phyloP scores from a whole-genome alignment of 2,329 filamentous ascomycete species.

The Diaporthe destruens region DNA sequence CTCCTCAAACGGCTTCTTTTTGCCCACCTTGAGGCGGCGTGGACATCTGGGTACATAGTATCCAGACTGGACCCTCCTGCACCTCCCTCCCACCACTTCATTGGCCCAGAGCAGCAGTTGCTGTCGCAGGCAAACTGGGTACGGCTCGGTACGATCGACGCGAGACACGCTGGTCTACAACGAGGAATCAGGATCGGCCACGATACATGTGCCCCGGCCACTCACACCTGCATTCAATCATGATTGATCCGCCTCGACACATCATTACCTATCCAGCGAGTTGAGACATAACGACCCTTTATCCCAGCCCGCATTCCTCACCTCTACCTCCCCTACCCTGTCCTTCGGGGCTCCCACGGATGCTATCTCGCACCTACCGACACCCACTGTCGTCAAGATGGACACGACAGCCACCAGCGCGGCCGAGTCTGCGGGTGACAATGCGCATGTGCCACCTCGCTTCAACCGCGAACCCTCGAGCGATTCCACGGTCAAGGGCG shows the following conservation, averaged over 20 bases:
- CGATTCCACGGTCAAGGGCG: slow-evolving; percentile 44
- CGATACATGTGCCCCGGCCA: slow-evolving; percentile 39
- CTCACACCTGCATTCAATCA: slow-evolving; percentile 36
- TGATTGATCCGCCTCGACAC: slow-evolving; percentile 41
- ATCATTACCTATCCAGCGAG: slow-evolving; percentile 33
- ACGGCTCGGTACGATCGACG: slow-evolving; percentile 39
- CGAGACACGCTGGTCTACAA: slow-evolving; percentile 41
- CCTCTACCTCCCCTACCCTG: slow-evolving; percentile 37
- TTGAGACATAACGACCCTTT: slow-evolving; percentile 36
- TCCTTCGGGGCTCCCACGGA: slow-evolving; percentile 28
- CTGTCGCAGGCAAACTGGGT: slow-evolving; percentile 38
- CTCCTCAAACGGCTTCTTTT: not conserved
- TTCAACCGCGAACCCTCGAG: slow-evolving; percentile 48
- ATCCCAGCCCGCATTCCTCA: slow-evolving; percentile 44
- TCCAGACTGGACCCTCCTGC: slow-evolving; percentile 32
- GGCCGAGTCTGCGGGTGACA: slow-evolving; percentile 47
- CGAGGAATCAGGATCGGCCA: slow-evolving; percentile 40
- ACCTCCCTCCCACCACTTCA: slow-evolving; percentile 31
- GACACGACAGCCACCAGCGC: slow-evolving; percentile 51
- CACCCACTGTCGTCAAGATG: slow-evolving; percentile 47
- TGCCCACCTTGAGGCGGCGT: slow-evolving; percentile 16
- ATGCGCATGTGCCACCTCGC: slow-evolving; percentile 43
- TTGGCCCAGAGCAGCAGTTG: slow-evolving; percentile 32
- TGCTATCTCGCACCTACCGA: slow-evolving; percentile 26
- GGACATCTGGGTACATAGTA: slow-evolving; percentile 31